Base-by-base conservation (phyloP, 73 alveolate species). In the Paramecium bursaria region DNA sequence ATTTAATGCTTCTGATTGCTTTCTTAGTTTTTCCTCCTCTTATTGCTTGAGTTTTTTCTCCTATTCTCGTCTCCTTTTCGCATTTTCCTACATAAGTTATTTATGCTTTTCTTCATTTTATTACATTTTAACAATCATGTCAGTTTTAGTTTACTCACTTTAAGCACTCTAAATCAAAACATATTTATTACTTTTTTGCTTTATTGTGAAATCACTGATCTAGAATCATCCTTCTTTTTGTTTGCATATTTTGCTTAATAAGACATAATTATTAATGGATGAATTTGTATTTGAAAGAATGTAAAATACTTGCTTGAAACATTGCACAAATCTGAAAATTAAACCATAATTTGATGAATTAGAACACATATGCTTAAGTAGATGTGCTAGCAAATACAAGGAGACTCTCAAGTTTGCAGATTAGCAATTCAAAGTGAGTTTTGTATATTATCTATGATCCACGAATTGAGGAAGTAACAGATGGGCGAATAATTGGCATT, bases 71-170 rank as follows among this genome's bases (percentile, higher is more conserved):
- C 82, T 67, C 13, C 82, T 67, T 27, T 67, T 67, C 26, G 19
- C 44, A 19, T 67, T 67, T 31, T 67, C 82, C 10, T 30, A 17
- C 82, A 67, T 67, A 3, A 67, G 27, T 35, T 35, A 19, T 0
- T 57, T 39, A 35, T 67, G 82, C 11, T 67, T 67, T 35, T 67
- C 82, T 67, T 67, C 82, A 35, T 67, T 67, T 14, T 67, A 67
- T 67, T 67, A 26, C 82, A 67, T 67, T 67, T 67, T 67, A 19
- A 9, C 21, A 4, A 67, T 21, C 19, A 67, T 35, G 11, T 67
- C 82, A 11, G 26, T 57, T 42, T 67, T 67, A 15, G 82, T 35
- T 21, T 42, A 25, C 17, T 67, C 82, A 2, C 50, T 67, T 1
- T 17, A 21, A 9, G 82, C 21, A 67, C 82, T 67, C 82, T 39